Evolutionary conservation across 2,329 filamentous ascomycete genomes (phyloP).

Genomic region (Trichophyton equinum): DNA sequence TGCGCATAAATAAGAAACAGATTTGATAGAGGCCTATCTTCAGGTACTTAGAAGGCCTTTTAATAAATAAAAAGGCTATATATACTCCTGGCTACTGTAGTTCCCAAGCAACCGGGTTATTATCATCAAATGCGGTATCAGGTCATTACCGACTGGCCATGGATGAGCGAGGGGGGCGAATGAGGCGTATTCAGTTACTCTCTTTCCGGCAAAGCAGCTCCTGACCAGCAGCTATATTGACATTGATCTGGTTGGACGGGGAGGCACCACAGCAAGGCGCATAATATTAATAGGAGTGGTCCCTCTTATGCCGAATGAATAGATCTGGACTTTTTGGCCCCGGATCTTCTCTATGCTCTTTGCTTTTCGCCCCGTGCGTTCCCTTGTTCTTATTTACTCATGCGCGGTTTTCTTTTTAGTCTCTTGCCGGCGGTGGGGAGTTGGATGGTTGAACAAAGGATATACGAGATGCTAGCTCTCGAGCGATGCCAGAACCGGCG

Average conservation of each 20-base stretch:
- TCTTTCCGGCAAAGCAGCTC: background rate
- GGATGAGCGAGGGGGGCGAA: background rate
- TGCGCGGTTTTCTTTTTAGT: background rate
- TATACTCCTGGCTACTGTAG: background rate
- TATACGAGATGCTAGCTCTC: background rate
- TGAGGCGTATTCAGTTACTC: background rate
- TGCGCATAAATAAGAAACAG: background rate
- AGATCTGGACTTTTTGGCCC: background rate
- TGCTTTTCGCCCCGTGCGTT: background rate
- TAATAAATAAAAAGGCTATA: background rate
- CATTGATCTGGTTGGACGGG: background rate
- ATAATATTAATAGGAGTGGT: background rate
- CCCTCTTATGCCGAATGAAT: background rate
- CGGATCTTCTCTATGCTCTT: background rate
- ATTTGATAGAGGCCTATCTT: background rate
- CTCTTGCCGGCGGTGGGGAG: background rate
- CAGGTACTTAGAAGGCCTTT: background rate
- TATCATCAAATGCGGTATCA: background rate
- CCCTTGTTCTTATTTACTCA: background rate
- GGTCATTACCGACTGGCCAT: background rate
- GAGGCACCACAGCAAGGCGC: background rate
- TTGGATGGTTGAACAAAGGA: conserved; percentile 2
- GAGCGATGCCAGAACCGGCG: background rate
- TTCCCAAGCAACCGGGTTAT: background rate
- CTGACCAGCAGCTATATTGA: background rate